phyloP scores from a whole-genome alignment of 2,329 filamentous ascomycete genomes.

The Venturia pyrina region DNA sequence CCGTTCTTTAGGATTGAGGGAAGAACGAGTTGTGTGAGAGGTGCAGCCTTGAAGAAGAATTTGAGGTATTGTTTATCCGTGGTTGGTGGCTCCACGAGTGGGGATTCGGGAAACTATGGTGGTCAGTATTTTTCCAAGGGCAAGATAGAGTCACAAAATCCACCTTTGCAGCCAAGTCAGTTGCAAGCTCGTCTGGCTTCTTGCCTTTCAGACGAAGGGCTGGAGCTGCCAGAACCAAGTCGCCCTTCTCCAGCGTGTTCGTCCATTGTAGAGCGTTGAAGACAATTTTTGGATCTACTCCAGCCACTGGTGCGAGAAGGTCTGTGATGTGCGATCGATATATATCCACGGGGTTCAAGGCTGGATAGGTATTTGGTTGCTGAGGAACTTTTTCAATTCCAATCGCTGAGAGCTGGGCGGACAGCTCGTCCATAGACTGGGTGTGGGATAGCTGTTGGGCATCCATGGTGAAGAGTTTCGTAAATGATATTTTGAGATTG shows the following conservation, averaged over 20 bases:
- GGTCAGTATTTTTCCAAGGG: not conserved
- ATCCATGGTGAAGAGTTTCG: conserved; percentile 8
- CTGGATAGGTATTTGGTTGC: conserved; percentile 43
- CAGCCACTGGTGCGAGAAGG: conserved; percentile 57
- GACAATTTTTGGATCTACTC: conserved; percentile 56
- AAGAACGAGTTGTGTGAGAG: conserved; percentile 56
- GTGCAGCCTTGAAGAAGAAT: conserved; percentile 69
- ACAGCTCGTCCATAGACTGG: conserved; percentile 25
- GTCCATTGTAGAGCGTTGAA: conserved; percentile 73
- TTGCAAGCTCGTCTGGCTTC: conserved; percentile 47
- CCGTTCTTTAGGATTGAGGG: conserved; percentile 58
- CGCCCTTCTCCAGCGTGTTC: conserved; percentile 68
- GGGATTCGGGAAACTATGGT: conserved; percentile 59
- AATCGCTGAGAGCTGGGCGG: conserved; percentile 25
- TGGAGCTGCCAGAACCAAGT: conserved; percentile 67
- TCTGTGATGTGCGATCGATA: conserved; percentile 69
- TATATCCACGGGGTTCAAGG: conserved; percentile 66
- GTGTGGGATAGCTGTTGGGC: conserved; percentile 7
- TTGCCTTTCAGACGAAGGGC: conserved; percentile 65
- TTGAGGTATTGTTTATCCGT: conserved; percentile 60
- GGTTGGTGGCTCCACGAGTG: conserved; percentile 60
- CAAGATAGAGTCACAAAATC: not conserved
- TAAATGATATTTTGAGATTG: not conserved
- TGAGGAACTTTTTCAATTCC: conserved; percentile 30
- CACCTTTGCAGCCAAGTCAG: conserved; percentile 43